These are phyloP conservation scores for Aspergillus hortae DNA, from an alignment of 2,329 filamentous ascomycete species.

Conservation along the genomic window DNA sequence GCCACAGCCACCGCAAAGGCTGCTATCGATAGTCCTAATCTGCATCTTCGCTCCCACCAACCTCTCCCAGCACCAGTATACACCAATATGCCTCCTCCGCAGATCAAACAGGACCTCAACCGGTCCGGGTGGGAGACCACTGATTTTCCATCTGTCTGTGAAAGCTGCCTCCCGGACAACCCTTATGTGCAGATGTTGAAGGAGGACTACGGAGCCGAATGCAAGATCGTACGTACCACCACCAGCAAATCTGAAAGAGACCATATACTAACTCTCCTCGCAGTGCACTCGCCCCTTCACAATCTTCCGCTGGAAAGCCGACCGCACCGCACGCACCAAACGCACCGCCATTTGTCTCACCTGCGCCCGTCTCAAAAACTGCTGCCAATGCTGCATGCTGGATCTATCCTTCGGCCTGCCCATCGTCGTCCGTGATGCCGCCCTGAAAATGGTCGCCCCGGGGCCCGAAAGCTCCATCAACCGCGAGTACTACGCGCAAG, in stretches of 20 bases:
- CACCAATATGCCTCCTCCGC: constrained; percentile 65
- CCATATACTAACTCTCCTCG: constrained; percentile 4
- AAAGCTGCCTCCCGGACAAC: constrained; percentile 92
- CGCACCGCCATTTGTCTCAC: constrained; percentile 94
- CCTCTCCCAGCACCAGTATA: constrained; percentile 15
- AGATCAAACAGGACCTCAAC: constrained; percentile 95
- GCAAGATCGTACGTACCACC: constrained; percentile 55
- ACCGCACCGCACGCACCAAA: constrained; percentile 86
- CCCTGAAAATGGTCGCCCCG: constrained; percentile 94
- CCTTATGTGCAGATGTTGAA: constrained; percentile 99
- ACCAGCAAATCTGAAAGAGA: background rate
- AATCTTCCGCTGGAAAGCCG: constrained; percentile 90
- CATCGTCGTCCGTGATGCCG: constrained; percentile 91
- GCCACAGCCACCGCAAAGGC: constrained; percentile 9
- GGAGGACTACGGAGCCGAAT: constrained; percentile 87
- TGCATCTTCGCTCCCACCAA: constrained; percentile 1
- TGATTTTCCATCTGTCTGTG: constrained; percentile 56
- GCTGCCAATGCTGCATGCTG: constrained; percentile 98
- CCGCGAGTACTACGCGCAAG: constrained; percentile 94
- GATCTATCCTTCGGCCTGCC: constrained; percentile 94
- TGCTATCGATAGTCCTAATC: constrained; percentile 10
- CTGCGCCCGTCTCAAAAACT: constrained; percentile 96
- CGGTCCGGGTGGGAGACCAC: constrained; percentile 88
- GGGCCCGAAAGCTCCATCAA: constrained; percentile 92
- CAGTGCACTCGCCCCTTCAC: constrained; percentile 90